A percentile compares a stretch with the other conserved stretches of the same genome.
phyloP scores from a whole-genome alignment of 2,329 filamentous ascomycete genomes.

The Colletotrichum brevisporum region DNA sequence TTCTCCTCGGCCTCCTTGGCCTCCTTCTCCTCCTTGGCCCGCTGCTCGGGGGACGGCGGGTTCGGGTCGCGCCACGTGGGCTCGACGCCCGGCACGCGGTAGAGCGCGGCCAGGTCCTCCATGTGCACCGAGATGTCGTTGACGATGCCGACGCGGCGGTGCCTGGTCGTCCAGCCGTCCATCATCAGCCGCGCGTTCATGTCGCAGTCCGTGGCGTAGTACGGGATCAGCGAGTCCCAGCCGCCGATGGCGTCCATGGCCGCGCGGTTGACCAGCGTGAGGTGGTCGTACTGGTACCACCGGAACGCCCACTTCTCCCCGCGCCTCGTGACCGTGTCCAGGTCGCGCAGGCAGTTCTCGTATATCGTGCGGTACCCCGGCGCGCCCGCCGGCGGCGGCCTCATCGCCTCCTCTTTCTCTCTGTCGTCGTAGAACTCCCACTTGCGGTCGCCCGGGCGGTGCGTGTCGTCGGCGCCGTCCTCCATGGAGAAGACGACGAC shows the following conservation, averaged over 20 bases:
- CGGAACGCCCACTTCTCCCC: constrained; percentile 63
- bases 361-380: constrained; percentile 59
- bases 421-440: constrained; percentile 42
- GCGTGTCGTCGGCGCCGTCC: constrained; percentile 40
- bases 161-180: constrained; percentile 58
- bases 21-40: constrained; percentile 7
- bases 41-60: constrained; percentile 42
- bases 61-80: constrained; percentile 56
- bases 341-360: constrained; percentile 54
- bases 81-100: constrained; percentile 56
- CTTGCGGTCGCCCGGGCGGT: constrained; percentile 38
- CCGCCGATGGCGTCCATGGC: constrained; percentile 65
- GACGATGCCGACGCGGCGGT: constrained; percentile 57
- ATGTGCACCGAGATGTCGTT: constrained; percentile 61
- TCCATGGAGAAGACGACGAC: constrained; percentile 60
- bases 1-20: neutral
- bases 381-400: constrained; percentile 47
- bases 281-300: constrained; percentile 72
- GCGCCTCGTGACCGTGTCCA: constrained; percentile 48
- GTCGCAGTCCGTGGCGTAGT: constrained; percentile 71
- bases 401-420: constrained; percentile 32
- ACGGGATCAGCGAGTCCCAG: constrained; percentile 72
- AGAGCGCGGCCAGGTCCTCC: constrained; percentile 61
- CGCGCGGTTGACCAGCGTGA: constrained; percentile 68
- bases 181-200: constrained; percentile 65